These are phyloP conservation scores for Microcyclospora pomicola DNA, from an alignment of 2,329 filamentous ascomycete species.

Conservation along the genomic window DNA sequence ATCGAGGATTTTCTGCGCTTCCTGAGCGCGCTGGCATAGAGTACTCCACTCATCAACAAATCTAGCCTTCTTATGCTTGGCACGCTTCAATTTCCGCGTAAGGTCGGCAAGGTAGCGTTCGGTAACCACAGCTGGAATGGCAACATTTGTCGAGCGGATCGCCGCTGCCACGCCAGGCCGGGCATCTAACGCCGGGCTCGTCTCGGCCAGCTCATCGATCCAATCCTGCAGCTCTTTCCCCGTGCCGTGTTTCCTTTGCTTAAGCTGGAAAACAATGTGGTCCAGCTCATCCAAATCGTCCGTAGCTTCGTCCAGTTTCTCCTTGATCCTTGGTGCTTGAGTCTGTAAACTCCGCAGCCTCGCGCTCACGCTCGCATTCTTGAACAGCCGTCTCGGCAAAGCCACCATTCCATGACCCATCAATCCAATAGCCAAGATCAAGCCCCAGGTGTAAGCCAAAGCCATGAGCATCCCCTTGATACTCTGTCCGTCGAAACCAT, in stretches of 20 bases:
- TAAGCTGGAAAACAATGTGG: conserved; percentile 63
- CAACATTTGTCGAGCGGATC: conserved; percentile 14
- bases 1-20: conserved; percentile 71
- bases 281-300: conserved; percentile 70
- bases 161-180: conserved; percentile 29
- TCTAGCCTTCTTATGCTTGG: conserved; percentile 67
- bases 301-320: conserved; percentile 75
- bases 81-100: conserved; percentile 66
- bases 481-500: conserved; percentile 56
- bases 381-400: conserved; percentile 68
- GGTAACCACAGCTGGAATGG: conserved; percentile 65
- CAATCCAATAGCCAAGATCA: conserved; percentile 83
- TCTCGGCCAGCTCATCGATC: conserved; percentile 87
- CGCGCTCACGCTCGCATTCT: conserved; percentile 62
- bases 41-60: conserved; percentile 78
- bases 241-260: conserved; percentile 65
- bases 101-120: conserved; percentile 86
- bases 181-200: conserved; percentile 53
- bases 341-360: conserved; percentile 62
- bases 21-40: conserved; percentile 58
- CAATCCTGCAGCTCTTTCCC: conserved; percentile 70
- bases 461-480: conserved; percentile 85
- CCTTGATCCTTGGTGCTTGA: conserved; percentile 68
- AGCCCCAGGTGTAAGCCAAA: conserved; percentile 83
- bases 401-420: conserved; percentile 96